These are phyloP conservation scores for Stemphylium beticola DNA, from an alignment of 2,329 filamentous ascomycete genomes.

Conservation along the genomic window DNA sequence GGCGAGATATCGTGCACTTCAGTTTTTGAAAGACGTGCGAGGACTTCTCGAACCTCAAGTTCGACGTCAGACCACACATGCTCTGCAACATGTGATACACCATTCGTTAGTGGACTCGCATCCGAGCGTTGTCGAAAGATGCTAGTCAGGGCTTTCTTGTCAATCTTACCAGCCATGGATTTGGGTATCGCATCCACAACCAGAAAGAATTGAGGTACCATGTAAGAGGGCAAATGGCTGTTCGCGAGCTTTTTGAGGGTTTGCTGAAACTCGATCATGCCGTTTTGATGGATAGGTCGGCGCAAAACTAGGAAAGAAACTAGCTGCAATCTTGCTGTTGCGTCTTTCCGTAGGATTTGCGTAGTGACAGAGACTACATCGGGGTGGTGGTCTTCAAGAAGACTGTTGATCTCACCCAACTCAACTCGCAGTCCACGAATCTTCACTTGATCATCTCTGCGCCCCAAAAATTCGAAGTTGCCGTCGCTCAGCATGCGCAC, in stretches of 20 bases:
- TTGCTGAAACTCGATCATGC: constrained; percentile 23
- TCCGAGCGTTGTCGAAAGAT: constrained; percentile 37
- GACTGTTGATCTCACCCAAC: constrained; percentile 47
- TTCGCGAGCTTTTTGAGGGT: constrained; percentile 25
- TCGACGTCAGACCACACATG: constrained; percentile 61
- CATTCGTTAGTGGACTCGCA: neutral
- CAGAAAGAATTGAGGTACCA: constrained; percentile 48
- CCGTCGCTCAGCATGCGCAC: constrained; percentile 48
- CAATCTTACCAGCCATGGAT: constrained; percentile 51
- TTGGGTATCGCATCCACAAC: constrained; percentile 42
- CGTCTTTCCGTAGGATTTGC: constrained; percentile 39
- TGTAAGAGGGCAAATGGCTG: constrained; percentile 44
- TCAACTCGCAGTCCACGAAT: constrained; percentile 49
- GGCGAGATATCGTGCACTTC: constrained; percentile 59
- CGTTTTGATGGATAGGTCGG: constrained; percentile 2
- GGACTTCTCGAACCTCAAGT: constrained; percentile 58
- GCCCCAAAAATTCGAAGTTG: constrained; percentile 50
- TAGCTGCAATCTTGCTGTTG: constrained; percentile 41
- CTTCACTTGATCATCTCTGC: constrained; percentile 50
- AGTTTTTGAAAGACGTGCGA: constrained; percentile 65
- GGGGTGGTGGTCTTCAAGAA: constrained; percentile 31
- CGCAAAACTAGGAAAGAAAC: constrained; percentile 41
- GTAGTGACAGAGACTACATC: constrained; percentile 34
- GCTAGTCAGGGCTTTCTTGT: constrained; percentile 42
- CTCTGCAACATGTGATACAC: neutral